phyloP scores from a whole-genome alignment of 2,329 filamentous ascomycete genomes.

The Gliomastix tumulicola region DNA sequence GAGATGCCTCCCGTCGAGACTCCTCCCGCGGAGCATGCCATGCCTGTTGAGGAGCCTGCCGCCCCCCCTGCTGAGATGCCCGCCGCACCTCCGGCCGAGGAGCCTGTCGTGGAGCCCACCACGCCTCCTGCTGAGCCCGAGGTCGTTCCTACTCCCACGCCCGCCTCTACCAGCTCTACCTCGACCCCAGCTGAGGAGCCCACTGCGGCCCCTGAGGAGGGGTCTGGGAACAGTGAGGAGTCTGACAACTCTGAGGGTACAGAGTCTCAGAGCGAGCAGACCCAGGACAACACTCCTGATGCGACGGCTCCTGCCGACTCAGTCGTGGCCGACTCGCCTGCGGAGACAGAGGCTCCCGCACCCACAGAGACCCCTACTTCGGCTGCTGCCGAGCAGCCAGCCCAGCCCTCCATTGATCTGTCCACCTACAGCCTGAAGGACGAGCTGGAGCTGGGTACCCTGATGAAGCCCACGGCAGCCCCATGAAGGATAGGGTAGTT shows the following conservation, averaged over 20 bases:
- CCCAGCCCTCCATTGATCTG: constrained; percentile 23
- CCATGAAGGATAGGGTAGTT: background rate
- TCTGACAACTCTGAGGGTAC: too few species aligned
- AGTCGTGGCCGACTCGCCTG: too few species aligned
- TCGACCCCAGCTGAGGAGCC: constrained; percentile 4
- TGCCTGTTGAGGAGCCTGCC: too few species aligned
- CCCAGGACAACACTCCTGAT: background rate
- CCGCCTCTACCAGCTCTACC: too few species aligned
- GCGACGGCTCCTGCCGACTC: constrained; percentile 6
- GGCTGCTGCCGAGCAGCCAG: constrained; percentile 10
- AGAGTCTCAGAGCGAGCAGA: constrained; percentile 2
- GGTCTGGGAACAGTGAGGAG: too few species aligned
- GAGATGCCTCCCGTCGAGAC: too few species aligned
- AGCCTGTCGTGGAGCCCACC: too few species aligned
- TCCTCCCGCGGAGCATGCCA: too few species aligned
- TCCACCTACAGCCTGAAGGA: constrained; percentile 33
- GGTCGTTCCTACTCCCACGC: too few species aligned
- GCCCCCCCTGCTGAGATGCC: too few species aligned
- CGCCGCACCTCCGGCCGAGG: too few species aligned
- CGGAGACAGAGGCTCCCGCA: constrained; percentile 7
- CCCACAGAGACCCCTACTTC: constrained; percentile 7
- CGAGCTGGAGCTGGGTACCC: constrained; percentile 30
- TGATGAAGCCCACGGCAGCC: constrained; percentile 5
- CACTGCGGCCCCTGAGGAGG: constrained; percentile 3
- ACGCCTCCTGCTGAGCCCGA: too few species aligned